phyloP scores from a whole-genome alignment of 305 asterid genomes.

The Fraxinus nigra region DNA sequence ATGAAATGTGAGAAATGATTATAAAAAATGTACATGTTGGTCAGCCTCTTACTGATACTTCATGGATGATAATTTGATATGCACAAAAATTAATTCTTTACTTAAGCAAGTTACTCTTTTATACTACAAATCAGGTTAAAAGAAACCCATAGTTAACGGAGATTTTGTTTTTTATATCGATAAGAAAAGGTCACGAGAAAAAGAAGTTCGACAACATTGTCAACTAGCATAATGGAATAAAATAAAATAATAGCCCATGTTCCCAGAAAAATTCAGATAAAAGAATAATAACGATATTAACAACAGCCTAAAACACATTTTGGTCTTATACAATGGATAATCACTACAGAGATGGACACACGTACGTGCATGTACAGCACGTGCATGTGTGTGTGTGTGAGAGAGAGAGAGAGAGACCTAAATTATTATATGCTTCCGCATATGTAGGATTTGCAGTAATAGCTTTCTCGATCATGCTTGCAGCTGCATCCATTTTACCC shows the following conservation, averaged over 20 bases:
- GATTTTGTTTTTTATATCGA: neutral
- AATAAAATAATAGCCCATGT: neutral
- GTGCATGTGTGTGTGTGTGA: neutral
- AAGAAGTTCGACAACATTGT: neutral
- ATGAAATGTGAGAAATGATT: neutral
- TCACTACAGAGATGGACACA: constrained; percentile 5
- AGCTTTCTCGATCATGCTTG: constrained; percentile 95
- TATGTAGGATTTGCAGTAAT: constrained; percentile 93
- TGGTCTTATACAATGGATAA: neutral
- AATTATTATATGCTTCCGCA: constrained; percentile 96
- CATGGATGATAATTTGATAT: constrained; percentile 14
- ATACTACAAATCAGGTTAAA: constrained; percentile 13
- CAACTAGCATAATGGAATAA: neutral
- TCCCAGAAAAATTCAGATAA: neutral
- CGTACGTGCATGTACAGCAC: neutral
- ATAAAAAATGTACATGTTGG: neutral
- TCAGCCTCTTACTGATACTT: neutral
- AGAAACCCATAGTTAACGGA: neutral
- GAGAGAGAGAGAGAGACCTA: constrained; percentile 49
- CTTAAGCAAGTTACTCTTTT: constrained; percentile 6
- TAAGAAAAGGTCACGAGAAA: neutral
- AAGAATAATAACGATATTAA: neutral
- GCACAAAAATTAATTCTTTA: neutral
- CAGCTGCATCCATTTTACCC: constrained; percentile 99
- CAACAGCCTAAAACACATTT: neutral